Evolutionary conservation across 495 filamentous ascomycete species (phyloP).

Genomic region (Parmelia sp.): DNA sequence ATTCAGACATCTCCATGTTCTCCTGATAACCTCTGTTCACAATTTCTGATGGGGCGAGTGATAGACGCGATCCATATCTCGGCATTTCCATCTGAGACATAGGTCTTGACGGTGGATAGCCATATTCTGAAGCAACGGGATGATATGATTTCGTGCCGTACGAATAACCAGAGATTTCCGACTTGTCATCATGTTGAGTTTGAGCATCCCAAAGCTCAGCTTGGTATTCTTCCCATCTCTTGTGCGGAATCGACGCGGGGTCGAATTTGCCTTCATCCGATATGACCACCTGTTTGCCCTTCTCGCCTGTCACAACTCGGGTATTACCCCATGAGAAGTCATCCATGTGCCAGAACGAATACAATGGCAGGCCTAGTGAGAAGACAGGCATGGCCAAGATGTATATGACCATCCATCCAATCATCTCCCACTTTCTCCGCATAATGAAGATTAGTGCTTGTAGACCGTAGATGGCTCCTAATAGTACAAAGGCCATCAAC

Average conservation of each 20-base stretch:
- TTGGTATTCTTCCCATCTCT: slow-evolving; percentile 99
- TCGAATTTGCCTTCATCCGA: slow-evolving; percentile 99
- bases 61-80: slow-evolving; percentile 60
- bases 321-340: slow-evolving; percentile 99
- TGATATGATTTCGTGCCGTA: slow-evolving; percentile 81
- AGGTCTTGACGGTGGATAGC: slow-evolving; percentile 53
- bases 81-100: slow-evolving; percentile 67
- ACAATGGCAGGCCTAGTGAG: slow-evolving; percentile 82
- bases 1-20: slow-evolving; percentile 63
- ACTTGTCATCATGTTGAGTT: slow-evolving; percentile 71
- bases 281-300: slow-evolving; percentile 85
- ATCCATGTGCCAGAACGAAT: slow-evolving; percentile 99
- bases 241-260: slow-evolving; percentile 83
- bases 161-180: slow-evolving; percentile 84
- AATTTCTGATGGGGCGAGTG: slow-evolving; percentile 71
- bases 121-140: slow-evolving; percentile 59
- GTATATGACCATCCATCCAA: slow-evolving; percentile 98
- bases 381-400: slow-evolving; percentile 88
- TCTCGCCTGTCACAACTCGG: slow-evolving; percentile 93
- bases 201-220: slow-evolving; percentile 94
- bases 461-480: slow-evolving; percentile 91
- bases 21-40: slow-evolving; percentile 50
- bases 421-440: slow-evolving; percentile 96
- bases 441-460: slow-evolving; percentile 97
- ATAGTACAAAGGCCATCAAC: slow-evolving; percentile 76